Conservation (phyloP, 768 basidiomycete species). For the Boletus rufocinnamomeus region DNA sequence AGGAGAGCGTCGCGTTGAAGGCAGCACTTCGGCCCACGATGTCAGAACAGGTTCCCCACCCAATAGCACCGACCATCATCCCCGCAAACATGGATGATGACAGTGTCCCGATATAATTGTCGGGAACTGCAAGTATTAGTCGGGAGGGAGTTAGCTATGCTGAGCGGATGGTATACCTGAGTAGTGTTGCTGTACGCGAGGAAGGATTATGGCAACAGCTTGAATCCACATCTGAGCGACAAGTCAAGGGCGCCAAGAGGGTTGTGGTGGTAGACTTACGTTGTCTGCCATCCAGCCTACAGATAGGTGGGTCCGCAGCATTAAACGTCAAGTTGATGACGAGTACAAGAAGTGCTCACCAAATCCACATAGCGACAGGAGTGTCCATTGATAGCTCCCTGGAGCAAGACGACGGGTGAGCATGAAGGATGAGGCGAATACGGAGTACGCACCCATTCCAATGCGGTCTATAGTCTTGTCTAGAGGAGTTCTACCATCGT, state of each 20-base stretch:
- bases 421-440: background rate
- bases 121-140: slow-evolving; percentile 52
- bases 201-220: slow-evolving; percentile 89
- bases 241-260: slow-evolving; percentile 28
- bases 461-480: slow-evolving; percentile 90
- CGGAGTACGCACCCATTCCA: slow-evolving; percentile 69
- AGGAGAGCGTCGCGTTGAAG: slow-evolving; percentile 90
- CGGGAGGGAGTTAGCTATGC: slow-evolving; percentile 12
- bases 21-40: slow-evolving; percentile 84
- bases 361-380: slow-evolving; percentile 83
- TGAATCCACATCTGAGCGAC: slow-evolving; percentile 86
- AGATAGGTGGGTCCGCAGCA: background rate
- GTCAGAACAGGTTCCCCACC: slow-evolving; percentile 94
- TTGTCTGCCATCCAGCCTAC: slow-evolving; percentile 94
- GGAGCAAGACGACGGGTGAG: slow-evolving; percentile 1
- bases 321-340: background rate
- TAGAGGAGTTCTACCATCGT: slow-evolving; percentile 57
- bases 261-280: slow-evolving; percentile 43
- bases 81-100: slow-evolving; percentile 91
- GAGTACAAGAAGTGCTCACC: slow-evolving; percentile 52
- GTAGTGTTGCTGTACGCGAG: slow-evolving; percentile 92
- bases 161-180: slow-evolving; percentile 47
- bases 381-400: slow-evolving; percentile 80
- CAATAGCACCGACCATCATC: slow-evolving; percentile 96
- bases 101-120: slow-evolving; percentile 74